phyloP scores from a whole-genome alignment of 2,329 filamentous ascomycete genomes.

The Didymella keratinophila region DNA sequence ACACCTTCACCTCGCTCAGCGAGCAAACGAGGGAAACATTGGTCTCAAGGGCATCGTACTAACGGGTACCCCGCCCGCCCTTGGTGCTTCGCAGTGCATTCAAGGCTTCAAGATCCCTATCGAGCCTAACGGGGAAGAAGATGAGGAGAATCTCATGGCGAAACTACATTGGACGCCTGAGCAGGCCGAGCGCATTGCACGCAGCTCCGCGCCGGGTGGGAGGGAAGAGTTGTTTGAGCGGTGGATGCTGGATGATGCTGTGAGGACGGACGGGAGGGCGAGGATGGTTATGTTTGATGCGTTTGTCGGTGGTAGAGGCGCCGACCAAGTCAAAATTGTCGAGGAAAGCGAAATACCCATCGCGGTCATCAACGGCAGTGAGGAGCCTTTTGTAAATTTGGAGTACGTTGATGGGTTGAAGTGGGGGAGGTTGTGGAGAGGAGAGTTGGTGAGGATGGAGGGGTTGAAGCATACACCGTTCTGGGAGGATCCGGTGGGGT shows the following conservation, averaged over 20 bases:
- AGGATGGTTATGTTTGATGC: background rate
- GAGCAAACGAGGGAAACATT: no score
- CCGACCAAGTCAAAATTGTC: background rate
- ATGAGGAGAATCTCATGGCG: background rate
- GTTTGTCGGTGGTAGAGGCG: background rate
- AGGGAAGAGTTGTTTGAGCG: background rate
- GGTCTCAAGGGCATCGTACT: background rate
- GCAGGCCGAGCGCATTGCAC: background rate
- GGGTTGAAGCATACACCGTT: background rate
- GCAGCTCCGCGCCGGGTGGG: background rate
- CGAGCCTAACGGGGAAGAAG: background rate
- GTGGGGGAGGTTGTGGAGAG: background rate
- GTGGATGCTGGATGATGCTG: background rate
- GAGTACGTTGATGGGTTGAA: background rate
- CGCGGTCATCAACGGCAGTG: background rate
- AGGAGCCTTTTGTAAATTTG: background rate
- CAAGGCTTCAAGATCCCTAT: background rate
- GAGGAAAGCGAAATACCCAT: background rate
- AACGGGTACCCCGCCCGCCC: background rate
- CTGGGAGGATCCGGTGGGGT: background rate
- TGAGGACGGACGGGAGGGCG: background rate
- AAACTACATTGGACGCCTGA: background rate
- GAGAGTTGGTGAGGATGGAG: background rate
- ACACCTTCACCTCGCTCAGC: no score
- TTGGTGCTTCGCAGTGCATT: no score